Evolutionary conservation across 768 basidiomycete genomes (phyloP).

Genomic region (Russula lepida): DNA sequence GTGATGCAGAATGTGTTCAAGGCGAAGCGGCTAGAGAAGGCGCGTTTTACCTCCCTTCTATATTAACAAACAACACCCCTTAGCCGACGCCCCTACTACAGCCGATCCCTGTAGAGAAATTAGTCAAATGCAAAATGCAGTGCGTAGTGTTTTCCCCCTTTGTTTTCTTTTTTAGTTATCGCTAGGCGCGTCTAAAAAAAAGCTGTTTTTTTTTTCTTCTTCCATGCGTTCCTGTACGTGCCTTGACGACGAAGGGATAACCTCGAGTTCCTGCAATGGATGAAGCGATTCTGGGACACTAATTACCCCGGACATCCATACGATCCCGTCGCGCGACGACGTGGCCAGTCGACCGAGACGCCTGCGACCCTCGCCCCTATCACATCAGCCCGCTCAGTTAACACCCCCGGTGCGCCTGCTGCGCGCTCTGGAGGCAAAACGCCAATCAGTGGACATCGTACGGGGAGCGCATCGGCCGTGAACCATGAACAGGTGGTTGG

Average conservation of each 20-base stretch:
- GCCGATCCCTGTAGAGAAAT: slow-evolving; percentile 92
- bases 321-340: slow-evolving; percentile 74
- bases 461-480: slow-evolving; percentile 47
- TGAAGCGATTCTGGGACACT: slow-evolving; percentile 90
- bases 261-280: slow-evolving; percentile 97
- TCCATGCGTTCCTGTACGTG: not conserved
- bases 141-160: slow-evolving; percentile 35
- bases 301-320: slow-evolving; percentile 86
- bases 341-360: slow-evolving; percentile 65
- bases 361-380: slow-evolving; percentile 76
- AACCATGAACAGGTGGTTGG: slow-evolving; percentile 58
- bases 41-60: slow-evolving; percentile 25
- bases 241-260: slow-evolving; percentile 58
- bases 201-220: no score
- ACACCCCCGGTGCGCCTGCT: slow-evolving; percentile 27
- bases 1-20: slow-evolving; percentile 91
- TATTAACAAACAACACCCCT: not conserved
- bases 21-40: slow-evolving; percentile 90
- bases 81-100: slow-evolving; percentile 26
- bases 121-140: slow-evolving; percentile 99
- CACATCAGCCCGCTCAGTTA: slow-evolving; percentile 27
- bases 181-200: not conserved
- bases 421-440: slow-evolving; percentile 59
- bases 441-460: slow-evolving; percentile 59
- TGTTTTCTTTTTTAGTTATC: not conserved